A percentile compares a stretch with the other conserved stretches of the same genome.
Conservation (phyloP, 805 yeast species). For the Saccharomycopsis javanensis region DNA sequence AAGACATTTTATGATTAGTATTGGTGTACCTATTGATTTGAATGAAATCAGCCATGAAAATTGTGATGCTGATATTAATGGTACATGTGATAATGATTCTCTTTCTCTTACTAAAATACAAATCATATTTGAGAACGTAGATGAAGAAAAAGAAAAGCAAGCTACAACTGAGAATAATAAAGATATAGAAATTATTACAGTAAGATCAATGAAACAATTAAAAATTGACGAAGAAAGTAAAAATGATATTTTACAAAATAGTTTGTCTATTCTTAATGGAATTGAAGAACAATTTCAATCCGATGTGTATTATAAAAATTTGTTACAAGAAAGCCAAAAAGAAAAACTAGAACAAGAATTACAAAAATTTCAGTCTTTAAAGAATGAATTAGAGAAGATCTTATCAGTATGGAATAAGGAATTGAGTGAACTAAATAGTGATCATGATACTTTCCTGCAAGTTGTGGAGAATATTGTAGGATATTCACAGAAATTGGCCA, state of each 20-base stretch:
- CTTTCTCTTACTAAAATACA: neutral
- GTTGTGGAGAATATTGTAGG: constrained; percentile 89
- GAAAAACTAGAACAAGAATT: constrained; percentile 33
- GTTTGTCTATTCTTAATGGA: constrained; percentile 21
- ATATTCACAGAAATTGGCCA: constrained; percentile 70
- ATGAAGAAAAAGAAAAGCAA: constrained; percentile 5
- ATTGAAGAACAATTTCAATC: constrained; percentile 16
- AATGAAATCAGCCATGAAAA: constrained; percentile 41
- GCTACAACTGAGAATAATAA: neutral
- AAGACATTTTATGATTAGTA: constrained; percentile 48
- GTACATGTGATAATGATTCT: neutral
- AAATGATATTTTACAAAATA: constrained; percentile 22
- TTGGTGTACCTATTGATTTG: constrained; percentile 66
- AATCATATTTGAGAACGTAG: constrained; percentile 10
- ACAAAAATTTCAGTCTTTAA: constrained; percentile 25
- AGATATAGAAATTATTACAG: constrained; percentile 1
- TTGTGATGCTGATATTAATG: neutral
- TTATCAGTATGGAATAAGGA: constrained; percentile 44
- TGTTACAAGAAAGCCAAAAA: constrained; percentile 27
- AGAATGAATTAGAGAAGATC: constrained; percentile 30
- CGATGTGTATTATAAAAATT: constrained; percentile 25
- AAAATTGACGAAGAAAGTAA: constrained; percentile 24
- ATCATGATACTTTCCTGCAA: constrained; percentile 69
- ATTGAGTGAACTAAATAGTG: constrained; percentile 41
- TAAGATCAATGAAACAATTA: neutral